Conservation (phyloP, 2,329 filamentous ascomycete genomes). For the Cladosporium sp. region DNA sequence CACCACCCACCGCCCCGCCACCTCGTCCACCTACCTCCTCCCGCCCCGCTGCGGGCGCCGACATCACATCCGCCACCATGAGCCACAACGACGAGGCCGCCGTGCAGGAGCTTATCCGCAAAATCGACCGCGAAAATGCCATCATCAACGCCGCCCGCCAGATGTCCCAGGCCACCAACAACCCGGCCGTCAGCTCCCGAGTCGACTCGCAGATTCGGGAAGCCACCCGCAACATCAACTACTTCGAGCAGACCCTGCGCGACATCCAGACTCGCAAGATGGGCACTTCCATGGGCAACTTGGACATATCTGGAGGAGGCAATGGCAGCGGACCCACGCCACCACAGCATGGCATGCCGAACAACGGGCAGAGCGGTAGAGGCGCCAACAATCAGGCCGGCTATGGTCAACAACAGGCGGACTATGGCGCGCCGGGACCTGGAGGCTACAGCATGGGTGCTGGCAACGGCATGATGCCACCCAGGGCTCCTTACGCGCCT, state of each 20-base stretch:
- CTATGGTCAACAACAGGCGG: conserved; percentile 51
- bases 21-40: neutral
- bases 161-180: conserved; percentile 94
- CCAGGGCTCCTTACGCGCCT: conserved; percentile 72
- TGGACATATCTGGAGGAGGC: conserved; percentile 53
- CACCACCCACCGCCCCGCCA: neutral
- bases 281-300: conserved; percentile 60
- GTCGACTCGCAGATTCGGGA: conserved; percentile 94
- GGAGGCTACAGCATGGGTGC: conserved; percentile 57
- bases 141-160: conserved; percentile 90
- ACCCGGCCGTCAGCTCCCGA: conserved; percentile 81
- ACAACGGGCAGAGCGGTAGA: conserved; percentile 45
- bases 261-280: conserved; percentile 81
- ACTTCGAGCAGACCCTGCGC: conserved; percentile 86
- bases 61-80: conserved; percentile 42
- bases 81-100: conserved; percentile 54
- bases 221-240: conserved; percentile 86
- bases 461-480: conserved; percentile 71
- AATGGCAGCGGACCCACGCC: conserved; percentile 34
- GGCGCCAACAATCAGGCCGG: conserved; percentile 43
- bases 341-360: conserved; percentile 26
- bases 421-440: conserved; percentile 52
- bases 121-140: conserved; percentile 96
- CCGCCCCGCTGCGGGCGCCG: conserved; percentile 6
- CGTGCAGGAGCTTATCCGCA: conserved; percentile 79